Evolutionary conservation across 768 basidiomycete genomes (phyloP).

Genomic region (Flagelloscypha sp.): DNA sequence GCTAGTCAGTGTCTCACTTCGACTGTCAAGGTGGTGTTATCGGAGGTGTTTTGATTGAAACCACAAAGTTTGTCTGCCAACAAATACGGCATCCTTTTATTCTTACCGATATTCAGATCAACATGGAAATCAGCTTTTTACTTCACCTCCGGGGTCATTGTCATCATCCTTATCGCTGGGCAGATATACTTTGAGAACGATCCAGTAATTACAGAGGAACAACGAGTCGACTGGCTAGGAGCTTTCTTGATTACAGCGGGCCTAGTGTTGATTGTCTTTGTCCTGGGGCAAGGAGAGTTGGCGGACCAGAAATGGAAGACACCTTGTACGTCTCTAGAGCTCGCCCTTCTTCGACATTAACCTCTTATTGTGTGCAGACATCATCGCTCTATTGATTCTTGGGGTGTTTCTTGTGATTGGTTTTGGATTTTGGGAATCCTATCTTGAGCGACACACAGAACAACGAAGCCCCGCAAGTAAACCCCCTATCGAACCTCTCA

Average conservation of each 20-base stretch:
- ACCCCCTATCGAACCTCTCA: slow-evolving; percentile 36
- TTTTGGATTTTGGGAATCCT: slow-evolving; percentile 62
- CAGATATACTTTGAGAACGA: slow-evolving; percentile 70
- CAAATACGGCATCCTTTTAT: too few species aligned
- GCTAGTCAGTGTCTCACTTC: too few species aligned
- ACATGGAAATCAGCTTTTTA: too few species aligned
- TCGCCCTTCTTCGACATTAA: slow-evolving; percentile 1
- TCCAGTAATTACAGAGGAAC: slow-evolving; percentile 33
- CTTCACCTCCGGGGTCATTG: too few species aligned
- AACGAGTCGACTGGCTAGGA: slow-evolving; percentile 73
- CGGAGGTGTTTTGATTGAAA: too few species aligned
- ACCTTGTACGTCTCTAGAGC: slow-evolving; percentile 15
- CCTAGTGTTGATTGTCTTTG: slow-evolving; percentile 64
- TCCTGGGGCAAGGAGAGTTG: slow-evolving; percentile 58
- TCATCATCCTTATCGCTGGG: too few species aligned
- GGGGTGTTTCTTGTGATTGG: slow-evolving; percentile 44
- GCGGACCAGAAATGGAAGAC: slow-evolving; percentile 57
- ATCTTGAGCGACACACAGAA: slow-evolving; percentile 47
- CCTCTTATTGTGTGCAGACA: slow-evolving; percentile 44
- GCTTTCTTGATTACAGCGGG: slow-evolving; percentile 55
- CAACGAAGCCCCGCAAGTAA: slow-evolving; percentile 9
- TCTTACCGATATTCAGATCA: too few species aligned
- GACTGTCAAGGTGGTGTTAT: too few species aligned
- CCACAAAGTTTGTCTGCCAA: too few species aligned
- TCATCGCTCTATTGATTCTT: slow-evolving; percentile 59